Evolutionary conservation across 2,329 filamentous ascomycete species (phyloP).

Genomic region (Colletotrichum scovillei): DNA sequence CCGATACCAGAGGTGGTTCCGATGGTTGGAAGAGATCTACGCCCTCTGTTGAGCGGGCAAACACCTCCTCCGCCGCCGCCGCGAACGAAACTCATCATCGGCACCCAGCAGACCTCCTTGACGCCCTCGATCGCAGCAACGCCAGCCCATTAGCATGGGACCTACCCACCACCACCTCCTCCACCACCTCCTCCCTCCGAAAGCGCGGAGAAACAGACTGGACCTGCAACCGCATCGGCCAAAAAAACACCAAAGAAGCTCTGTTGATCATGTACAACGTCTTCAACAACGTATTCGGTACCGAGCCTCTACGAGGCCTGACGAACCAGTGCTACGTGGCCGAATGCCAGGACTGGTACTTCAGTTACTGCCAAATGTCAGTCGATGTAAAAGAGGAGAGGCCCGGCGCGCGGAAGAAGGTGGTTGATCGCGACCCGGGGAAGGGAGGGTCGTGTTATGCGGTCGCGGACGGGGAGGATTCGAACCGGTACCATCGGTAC

Average conservation of each 20-base stretch:
- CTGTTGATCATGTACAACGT: not conserved
- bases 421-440: not conserved
- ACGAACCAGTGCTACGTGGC: slow-evolving; percentile 13
- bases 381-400: not conserved
- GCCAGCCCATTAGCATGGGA: not conserved
- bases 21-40: no score
- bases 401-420: not conserved
- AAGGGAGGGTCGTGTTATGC: not conserved
- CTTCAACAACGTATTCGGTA: slow-evolving; percentile 7
- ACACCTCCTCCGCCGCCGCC: no score
- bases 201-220: not conserved
- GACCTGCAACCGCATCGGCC: not conserved
- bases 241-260: not conserved
- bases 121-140: no score
- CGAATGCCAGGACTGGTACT: not conserved
- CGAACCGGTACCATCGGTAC: not conserved
- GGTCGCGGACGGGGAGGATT: not conserved
- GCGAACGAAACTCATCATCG: no score
- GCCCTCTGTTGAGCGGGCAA: no score
- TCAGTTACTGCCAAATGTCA: slow-evolving; percentile 6
- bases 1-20: no score
- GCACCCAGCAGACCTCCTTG: no score
- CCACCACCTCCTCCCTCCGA: not conserved
- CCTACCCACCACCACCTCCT: not conserved
- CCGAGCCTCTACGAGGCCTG: not conserved